phyloP scores from a whole-genome alignment of 2,329 filamentous ascomycete species.

The Xylariales sp. region DNA sequence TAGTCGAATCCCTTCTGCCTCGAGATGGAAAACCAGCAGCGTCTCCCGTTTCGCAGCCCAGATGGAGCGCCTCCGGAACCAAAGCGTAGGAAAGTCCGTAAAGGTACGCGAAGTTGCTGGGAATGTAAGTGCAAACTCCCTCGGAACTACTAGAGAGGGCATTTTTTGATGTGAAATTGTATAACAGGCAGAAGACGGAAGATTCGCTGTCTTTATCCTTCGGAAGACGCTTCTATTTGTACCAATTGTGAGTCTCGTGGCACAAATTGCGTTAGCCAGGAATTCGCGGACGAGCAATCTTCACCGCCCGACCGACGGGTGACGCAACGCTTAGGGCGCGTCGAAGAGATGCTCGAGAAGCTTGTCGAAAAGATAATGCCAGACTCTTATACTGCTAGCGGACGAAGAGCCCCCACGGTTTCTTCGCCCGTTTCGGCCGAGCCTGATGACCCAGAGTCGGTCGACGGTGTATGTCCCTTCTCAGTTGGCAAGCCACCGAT shows the following conservation, averaged over 20 bases:
- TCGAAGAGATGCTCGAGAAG: conserved; percentile 61
- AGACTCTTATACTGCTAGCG: conserved; percentile 41
- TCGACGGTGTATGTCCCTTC: conserved; percentile 48
- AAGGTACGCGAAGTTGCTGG: conserved; percentile 67
- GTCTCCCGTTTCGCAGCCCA: conserved; percentile 32
- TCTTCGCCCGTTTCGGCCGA: conserved; percentile 44
- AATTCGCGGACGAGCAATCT: conserved; percentile 54
- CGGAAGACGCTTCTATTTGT: conserved; percentile 55
- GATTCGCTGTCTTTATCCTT: conserved; percentile 59
- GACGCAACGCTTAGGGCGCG: conserved; percentile 57
- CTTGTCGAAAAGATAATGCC: conserved; percentile 55
- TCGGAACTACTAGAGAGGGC: not conserved
- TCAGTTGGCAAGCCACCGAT: conserved; percentile 48
- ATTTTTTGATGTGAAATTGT: conserved; percentile 15
- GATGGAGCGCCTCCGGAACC: conserved; percentile 40
- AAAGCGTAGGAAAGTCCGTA: conserved; percentile 59
- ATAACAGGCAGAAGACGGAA: conserved; percentile 57
- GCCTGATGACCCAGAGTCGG: conserved; percentile 45
- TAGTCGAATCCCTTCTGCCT: not conserved
- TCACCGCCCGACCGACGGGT: conserved; percentile 54
- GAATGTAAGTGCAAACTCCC: conserved; percentile 56
- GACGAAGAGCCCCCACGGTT: conserved; percentile 42
- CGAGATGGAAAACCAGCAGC: conserved; percentile 29
- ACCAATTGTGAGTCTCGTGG: conserved; percentile 58
- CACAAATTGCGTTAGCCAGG: conserved; percentile 58